A percentile compares a stretch with the other conserved stretches of the same genome.
Conservation (phyloP, 805 yeast species). For the Zygosaccharomyces lentus region DNA sequence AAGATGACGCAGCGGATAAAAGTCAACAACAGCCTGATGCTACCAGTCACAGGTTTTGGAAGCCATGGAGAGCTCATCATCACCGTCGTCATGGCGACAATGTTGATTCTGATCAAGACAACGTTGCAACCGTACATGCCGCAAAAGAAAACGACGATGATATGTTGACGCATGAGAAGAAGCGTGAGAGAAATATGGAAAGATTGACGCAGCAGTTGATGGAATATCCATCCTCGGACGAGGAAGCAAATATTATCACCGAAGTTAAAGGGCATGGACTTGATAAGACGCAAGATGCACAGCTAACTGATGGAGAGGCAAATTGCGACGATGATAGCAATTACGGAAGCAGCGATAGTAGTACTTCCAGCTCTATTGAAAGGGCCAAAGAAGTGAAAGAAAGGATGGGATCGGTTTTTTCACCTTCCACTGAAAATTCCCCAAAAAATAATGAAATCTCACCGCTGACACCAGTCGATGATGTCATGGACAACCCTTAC, state of each 20-base stretch:
- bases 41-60: conserved; percentile 17
- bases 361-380: conserved; percentile 18
- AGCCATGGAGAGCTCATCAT: conserved; percentile 15
- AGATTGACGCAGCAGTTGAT: conserved; percentile 13
- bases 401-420: conserved; percentile 12
- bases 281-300: background rate
- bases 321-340: background rate
- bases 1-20: background rate
- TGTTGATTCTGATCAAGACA: background rate
- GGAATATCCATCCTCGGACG: conserved; percentile 8
- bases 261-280: background rate
- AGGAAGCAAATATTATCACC: background rate
- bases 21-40: conserved; percentile 4
- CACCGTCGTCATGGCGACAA: conserved; percentile 9
- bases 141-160: conserved; percentile 2
- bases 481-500: conserved; percentile 18
- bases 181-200: conserved; percentile 15
- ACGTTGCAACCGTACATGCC: conserved; percentile 1
- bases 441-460: conserved; percentile 14
- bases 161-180: conserved; percentile 12
- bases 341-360: conserved; percentile 4
- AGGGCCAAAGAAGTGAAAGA: conserved; percentile 16
- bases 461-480: conserved; percentile 21
- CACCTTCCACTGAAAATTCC: conserved; percentile 5
- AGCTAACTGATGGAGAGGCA: background rate